Evolutionary conservation across 441 rosid species (phyloP), one percentile per base, ranked within the genome.

Genomic region (Corymbia calophylla): DNA sequence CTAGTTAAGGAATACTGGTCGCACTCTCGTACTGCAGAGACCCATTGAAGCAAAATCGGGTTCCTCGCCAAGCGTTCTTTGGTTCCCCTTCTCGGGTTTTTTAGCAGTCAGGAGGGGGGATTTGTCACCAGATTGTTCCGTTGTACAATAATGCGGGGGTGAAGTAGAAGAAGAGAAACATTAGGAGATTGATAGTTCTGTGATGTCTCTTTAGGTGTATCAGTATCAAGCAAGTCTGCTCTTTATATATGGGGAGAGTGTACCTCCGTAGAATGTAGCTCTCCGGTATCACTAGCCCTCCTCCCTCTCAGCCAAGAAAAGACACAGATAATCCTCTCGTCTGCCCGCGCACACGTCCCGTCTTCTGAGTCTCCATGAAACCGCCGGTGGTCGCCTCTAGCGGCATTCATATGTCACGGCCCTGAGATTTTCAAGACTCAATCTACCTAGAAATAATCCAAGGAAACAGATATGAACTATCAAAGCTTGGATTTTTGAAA

Each of bases 1-100:
- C 99, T 98, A 54, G 99, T 97, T 27, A 94, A 95, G 94, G 99
- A 95, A 90, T 96, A 96, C 90, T 97, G 99, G 99, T 98, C 99
- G 87, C 99, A 95, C 92, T 92, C 94, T 89, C 93, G 94, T 2
- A 93, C 98, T 9, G 96, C 96, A 81, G 97, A 95, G 68, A 58
- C 77, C 51, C 55, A 19, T 21, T 88, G 90, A 82, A 25, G 85
- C 53, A 58, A 58, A 80, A 47, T 47, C 85, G 85, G 53, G 53
- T 47, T 80, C 85, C 53, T 44, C 53, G 10, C 5, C 11, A 80
- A 80, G 31, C 53, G 25, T 80, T 44, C 85, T 80, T 27, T 14
- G 31, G 53, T 80, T 25, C 53, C 53, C 31, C 31, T 47, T 47
- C 53, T 80, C 4, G 27, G 85, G 31, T 25, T 53, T 47, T 44